Evolutionary conservation across 179 eudicot species (phyloP).

Genomic region (Spinacia oleracea): DNA sequence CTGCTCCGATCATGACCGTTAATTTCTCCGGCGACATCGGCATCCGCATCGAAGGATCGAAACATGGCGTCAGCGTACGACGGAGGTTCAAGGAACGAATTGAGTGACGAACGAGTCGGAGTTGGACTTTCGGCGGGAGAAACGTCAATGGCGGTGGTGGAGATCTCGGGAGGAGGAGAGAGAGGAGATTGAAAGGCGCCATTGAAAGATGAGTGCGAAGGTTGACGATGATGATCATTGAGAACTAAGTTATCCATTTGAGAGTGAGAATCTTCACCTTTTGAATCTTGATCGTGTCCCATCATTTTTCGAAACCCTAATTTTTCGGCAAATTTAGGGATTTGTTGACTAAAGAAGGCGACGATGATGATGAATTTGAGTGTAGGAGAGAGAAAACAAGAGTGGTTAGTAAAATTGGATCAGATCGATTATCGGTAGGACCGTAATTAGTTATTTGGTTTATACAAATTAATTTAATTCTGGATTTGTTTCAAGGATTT

Average conservation of each 20-base stretch:
- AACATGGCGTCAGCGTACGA: constrained; percentile 93
- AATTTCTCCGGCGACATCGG: constrained; percentile 32
- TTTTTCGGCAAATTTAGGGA: constrained; percentile 9
- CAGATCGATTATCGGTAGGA: neutral
- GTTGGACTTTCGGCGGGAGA: constrained; percentile 1
- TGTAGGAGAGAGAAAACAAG: neutral
- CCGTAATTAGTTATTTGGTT: neutral
- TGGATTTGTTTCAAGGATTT: neutral
- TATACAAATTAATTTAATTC: neutral
- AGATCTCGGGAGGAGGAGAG: constrained; percentile 32
- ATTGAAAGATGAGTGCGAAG: constrained; percentile 11
- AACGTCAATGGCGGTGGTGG: constrained; percentile 26
- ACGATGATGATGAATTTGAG: neutral
- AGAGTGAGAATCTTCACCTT: constrained; percentile 27
- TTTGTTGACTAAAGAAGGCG: constrained; percentile 5
- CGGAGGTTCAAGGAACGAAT: constrained; percentile 82
- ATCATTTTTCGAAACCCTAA: constrained; percentile 28
- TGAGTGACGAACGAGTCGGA: constrained; percentile 31
- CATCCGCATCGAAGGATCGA: constrained; percentile 60
- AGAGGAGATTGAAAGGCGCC: constrained; percentile 21
- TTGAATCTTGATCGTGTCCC: constrained; percentile 30
- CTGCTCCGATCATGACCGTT: constrained; percentile 43
- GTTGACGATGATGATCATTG: neutral
- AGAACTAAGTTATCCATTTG: constrained; percentile 59
- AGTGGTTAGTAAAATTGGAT: neutral